These are phyloP conservation scores for Podila clonocystis DNA, from an alignment of 192 early-diverging fungal species.

Conservation along the genomic window DNA sequence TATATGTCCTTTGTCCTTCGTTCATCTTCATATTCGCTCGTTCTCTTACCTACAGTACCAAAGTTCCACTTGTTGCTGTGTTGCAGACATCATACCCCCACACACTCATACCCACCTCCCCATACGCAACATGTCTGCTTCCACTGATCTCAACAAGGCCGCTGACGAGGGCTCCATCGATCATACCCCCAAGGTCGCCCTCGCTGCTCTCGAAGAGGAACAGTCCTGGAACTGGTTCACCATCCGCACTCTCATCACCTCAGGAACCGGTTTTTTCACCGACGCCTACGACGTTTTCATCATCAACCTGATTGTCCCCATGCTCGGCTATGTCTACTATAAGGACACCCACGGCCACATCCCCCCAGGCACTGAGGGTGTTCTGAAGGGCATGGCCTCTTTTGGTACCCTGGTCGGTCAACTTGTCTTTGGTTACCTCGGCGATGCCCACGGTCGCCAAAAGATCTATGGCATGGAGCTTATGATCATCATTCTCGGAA, in stretches of 20 bases:
- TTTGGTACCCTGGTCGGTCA: constrained; percentile 92
- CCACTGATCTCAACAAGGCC: not conserved
- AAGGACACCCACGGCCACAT: constrained; percentile 53
- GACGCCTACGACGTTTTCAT: constrained; percentile 95
- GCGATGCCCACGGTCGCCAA: constrained; percentile 88
- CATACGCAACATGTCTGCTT: not conserved
- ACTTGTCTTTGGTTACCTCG: constrained; percentile 79
- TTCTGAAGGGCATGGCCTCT: constrained; percentile 83
- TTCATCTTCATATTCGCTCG: too few species aligned
- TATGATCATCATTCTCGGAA: constrained; percentile 91
- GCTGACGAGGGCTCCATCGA: not conserved
- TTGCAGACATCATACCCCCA: too few species aligned
- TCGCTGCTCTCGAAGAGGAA: constrained; percentile 5
- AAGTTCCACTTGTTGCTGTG: too few species aligned
- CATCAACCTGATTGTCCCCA: constrained; percentile 87
- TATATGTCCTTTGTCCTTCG: too few species aligned
- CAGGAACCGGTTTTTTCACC: constrained; percentile 83
- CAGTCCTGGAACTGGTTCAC: constrained; percentile 64
- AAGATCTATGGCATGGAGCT: constrained; percentile 91
- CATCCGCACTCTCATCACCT: constrained; percentile 67
- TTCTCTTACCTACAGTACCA: too few species aligned
- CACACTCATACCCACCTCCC: too few species aligned
- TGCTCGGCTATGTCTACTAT: constrained; percentile 78
- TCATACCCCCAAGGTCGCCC: constrained; percentile 3
- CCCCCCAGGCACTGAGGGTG: constrained; percentile 63